Base-by-base conservation (phyloP, 2,329 filamentous ascomycete genomes). In the Aaosphaeria pasadenensis region DNA sequence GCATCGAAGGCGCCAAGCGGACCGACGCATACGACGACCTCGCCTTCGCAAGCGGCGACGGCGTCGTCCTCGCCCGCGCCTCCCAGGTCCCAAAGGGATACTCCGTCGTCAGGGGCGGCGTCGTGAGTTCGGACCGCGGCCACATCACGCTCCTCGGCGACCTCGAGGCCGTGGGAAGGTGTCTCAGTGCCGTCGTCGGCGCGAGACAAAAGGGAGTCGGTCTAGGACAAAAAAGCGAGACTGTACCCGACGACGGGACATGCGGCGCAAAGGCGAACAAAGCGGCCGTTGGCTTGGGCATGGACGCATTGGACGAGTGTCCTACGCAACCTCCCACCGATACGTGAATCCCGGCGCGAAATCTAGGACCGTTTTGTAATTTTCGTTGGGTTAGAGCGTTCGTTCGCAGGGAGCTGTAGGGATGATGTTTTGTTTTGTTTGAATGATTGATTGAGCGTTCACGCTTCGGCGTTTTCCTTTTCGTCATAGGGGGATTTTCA, bases 141-240 rank as follows among this genome's bases (percentile, higher is more conserved):
- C 92, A 97, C 72, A 86, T 96, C 33, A 91, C 88, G 1, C 77
- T 97, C 62, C 70, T 96, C 31, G 91, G 91, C 1, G 91, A 96
- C 73, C 66, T 96, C 53, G 84, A 88, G 53, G 89, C 86, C 0
- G 85, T 96, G 0, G 91, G 90, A 0, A 80, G 77, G 59, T 91
- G 88, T 53, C 68, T 96, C 32, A 75, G 77, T 57, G 88, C 87
- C 7, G 69, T 96, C 11, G 63, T 85, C 0, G 77, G 79, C 47
- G 91, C 85, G 1, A 75, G 72, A 50, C 88, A 85, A 66, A 87
- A 84, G 65, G 89, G 90, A 0, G 87, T 95, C 56, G 90, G 91
- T 1, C 55, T 85, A 82, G 85, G 56, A 36, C 9, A 36, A n/a
- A n/a, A 36, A 24, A 2, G 17, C 17, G 17, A 24, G 17, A 24